Base-by-base conservation (phyloP, 805 yeast species). In the Cyberlindnera lachancei region DNA sequence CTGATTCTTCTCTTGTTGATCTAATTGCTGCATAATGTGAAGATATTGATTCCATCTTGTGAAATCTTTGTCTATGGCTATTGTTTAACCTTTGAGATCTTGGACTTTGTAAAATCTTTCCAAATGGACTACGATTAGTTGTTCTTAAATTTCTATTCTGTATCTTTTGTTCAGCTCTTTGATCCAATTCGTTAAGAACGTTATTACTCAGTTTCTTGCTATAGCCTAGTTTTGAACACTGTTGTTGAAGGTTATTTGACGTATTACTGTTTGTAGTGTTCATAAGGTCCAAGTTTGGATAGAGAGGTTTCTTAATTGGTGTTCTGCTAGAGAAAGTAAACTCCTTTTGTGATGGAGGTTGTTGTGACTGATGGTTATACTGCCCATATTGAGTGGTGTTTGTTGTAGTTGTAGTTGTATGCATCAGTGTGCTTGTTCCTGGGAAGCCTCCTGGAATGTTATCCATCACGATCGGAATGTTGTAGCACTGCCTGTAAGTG, bases 181-280 rank as follows among this genome's bases (percentile, higher is more conserved):
- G 42, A 32, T 59, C 61, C 26, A 59, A 35, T 38, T 59, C 64
- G 23, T 46, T 35, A 5, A 59, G 38, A 3, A 59, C 63, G 14
- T 54, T 56, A 15, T 42, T 47, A 14, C 63, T 59, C 26, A 59
- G 37, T 30, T 48, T 48, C 35, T 51, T 53, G 16, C 62, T 55
- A 24, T 51, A 58, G 4, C 61, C 61, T 28, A 55, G 27, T 13
- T 36, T 34, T 6, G 37, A 29, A 24, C 50, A 41, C 21, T 44
- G 41, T 15, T 37, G 23, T n/a, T 32, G 29, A 12, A 34, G 19
- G n/a, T n/a, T n/a, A n/a, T n/a, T n/a, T n/a, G n/a, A n/a, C n/a
- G n/a, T n/a, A n/a, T 25, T 17, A 40, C 28, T 15, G 8, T 33
- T 44, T 17, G 51, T 36, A 29, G 39, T 44, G 21, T 7, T 7